phyloP scores from a whole-genome alignment of 805 yeast genomes.

The Torulaspora indica region DNA sequence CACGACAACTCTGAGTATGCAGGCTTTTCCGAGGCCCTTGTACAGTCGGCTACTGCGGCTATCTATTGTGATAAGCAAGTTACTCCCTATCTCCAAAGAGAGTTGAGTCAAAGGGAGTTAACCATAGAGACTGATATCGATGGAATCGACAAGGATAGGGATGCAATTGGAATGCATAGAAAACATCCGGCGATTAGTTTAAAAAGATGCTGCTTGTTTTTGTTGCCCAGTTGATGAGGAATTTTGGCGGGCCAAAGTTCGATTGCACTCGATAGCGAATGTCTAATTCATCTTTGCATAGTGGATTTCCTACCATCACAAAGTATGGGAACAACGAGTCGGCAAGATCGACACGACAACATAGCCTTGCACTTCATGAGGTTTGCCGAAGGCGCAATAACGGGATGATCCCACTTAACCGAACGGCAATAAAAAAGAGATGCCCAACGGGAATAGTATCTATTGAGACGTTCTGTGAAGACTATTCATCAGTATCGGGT shows the following conservation, averaged over 20 bases:
- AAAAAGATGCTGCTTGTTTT: background rate
- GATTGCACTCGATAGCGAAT: background rate
- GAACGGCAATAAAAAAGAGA: conserved; percentile 12
- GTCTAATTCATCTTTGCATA: no score
- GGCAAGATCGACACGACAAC: conserved; percentile 8
- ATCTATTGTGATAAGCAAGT: background rate
- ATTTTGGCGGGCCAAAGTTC: no score
- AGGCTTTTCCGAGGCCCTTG: no score
- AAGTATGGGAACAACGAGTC: conserved; percentile 15
- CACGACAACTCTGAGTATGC: no score
- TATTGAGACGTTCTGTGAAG: background rate
- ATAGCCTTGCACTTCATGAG: conserved; percentile 5
- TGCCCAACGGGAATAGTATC: conserved; percentile 3
- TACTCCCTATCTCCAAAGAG: background rate
- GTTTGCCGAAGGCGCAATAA: conserved; percentile 14
- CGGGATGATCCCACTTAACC: conserved; percentile 14
- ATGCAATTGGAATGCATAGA: background rate
- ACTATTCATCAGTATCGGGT: background rate
- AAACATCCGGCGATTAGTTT: background rate
- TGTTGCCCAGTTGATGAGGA: no score
- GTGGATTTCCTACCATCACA: conserved; percentile 14
- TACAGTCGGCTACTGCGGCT: no score
- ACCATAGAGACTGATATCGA: background rate
- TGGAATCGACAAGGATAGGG: background rate
- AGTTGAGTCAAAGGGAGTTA: background rate